Evolutionary conservation across 345 rosid genomes (phyloP), one percentile per base, ranked within the genome.

Genomic region (Brassica rapa): DNA sequence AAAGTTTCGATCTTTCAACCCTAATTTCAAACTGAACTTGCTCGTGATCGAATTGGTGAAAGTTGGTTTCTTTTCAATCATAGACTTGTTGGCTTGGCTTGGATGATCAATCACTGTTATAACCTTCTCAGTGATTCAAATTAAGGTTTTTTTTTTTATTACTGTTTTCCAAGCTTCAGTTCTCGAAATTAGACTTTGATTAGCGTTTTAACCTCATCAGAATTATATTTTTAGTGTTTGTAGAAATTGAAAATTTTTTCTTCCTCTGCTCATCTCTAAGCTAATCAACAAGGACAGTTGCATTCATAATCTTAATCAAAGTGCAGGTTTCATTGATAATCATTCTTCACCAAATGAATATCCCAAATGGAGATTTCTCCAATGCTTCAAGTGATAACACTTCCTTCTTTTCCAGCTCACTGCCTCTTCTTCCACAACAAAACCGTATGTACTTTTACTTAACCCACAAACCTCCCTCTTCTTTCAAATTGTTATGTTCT

Each of bases 361-460:
- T 77, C 10, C 73, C 79, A 0, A 83, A 82, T 72, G 83, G 87
- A 53, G 62, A 69, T 16, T 66, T 61, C 19, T 75, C 86, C 56
- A 78, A 77, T 75, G 80, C 84, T 49, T 84, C 87, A 25, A 85
- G 80, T 76, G 90, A 89, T 77, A 83, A 89, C 77, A 83, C 87
- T n/a, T 75, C 84, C 33, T 86, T 90, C 37, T 90, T 90, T 70
- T 90, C 96, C 14, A 83, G 86, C 83, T 90, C 96, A 8, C 79
- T 90, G 23, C 96, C 95, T 51, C 86, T 86, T 83, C 82, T 87
- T 75, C 85, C 80, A n/a, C 89, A 83, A 53, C 91, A 84, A 70
- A 85, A 87, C 71, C 32, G 96, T 89, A 87, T 16, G 93, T 67
- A 41, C 43, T 37, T 37, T 37, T 37, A 33, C 30, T 32, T 32